These are phyloP conservation scores for Sporothrix variecibatus DNA, from an alignment of 2,329 filamentous ascomycete species.

Conservation along the genomic window DNA sequence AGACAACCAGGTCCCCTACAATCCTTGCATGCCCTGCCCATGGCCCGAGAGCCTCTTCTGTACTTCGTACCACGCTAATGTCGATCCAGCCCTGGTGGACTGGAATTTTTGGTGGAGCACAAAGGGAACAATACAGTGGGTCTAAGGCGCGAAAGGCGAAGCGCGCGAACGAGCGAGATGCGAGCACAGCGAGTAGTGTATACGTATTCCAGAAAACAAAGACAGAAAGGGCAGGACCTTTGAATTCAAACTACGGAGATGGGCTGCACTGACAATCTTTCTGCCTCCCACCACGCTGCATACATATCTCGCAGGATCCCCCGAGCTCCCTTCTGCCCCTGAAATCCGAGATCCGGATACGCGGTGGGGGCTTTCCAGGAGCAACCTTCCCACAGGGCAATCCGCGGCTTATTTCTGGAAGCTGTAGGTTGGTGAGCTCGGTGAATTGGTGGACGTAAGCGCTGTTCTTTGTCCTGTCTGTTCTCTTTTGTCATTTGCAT, in stretches of 20 bases:
- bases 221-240: neutral
- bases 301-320: neutral
- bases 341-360: constrained; percentile 3
- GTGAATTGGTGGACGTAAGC: neutral
- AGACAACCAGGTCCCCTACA: neutral
- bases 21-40: no score
- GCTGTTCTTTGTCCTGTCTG: neutral
- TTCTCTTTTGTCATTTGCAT: neutral
- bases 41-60: neutral
- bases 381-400: neutral
- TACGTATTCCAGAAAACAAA: neutral
- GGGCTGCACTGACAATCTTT: constrained; percentile 1
- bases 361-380: neutral
- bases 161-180: constrained; percentile 6
- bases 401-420: neutral
- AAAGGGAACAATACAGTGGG: neutral
- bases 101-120: neutral
- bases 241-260: neutral
- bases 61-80: neutral
- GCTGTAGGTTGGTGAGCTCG: neutral
- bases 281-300: neutral
- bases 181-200: neutral
- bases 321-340: neutral
- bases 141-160: constrained; percentile 9
- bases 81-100: neutral